Evolutionary conservation across 768 basidiomycete species (phyloP).

Genomic region (Phanerochaete carnosa): DNA sequence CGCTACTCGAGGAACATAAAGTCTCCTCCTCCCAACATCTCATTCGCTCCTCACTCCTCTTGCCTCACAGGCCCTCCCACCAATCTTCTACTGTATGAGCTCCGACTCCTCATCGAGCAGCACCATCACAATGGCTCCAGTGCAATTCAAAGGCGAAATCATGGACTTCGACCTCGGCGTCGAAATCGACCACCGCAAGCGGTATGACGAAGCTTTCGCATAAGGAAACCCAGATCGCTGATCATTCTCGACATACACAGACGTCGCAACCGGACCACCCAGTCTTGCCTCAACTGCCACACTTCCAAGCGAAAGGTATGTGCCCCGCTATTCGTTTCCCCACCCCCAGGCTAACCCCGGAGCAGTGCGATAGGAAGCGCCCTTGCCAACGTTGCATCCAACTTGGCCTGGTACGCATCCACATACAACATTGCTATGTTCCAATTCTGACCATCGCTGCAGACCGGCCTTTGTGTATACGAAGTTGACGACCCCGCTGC

Average conservation of each 20-base stretch:
- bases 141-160: conserved; percentile 72
- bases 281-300: conserved; percentile 86
- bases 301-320: conserved; percentile 89
- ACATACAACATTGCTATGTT: background rate
- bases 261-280: conserved; percentile 88
- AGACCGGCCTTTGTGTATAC: conserved; percentile 94
- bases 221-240: background rate
- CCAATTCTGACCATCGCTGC: conserved; percentile 12
- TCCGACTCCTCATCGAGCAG: conserved; percentile 9
- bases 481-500: conserved; percentile 89
- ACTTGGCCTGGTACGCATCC: conserved; percentile 63
- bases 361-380: conserved; percentile 85
- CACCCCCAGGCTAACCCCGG: background rate
- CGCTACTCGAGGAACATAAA: conserved; percentile 5
- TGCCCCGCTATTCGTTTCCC: conserved; percentile 7
- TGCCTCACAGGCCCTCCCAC: background rate
- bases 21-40: background rate
- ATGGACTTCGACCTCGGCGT: conserved; percentile 62
- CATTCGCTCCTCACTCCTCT: background rate
- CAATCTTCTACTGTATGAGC: conserved; percentile 1
- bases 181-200: conserved; percentile 30
- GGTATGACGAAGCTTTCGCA: conserved; percentile 42
- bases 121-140: conserved; percentile 20
- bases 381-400: conserved; percentile 91
- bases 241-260: conserved; percentile 71